Conservation (phyloP, 805 yeast genomes). For the Lipomyces mesembrius region DNA sequence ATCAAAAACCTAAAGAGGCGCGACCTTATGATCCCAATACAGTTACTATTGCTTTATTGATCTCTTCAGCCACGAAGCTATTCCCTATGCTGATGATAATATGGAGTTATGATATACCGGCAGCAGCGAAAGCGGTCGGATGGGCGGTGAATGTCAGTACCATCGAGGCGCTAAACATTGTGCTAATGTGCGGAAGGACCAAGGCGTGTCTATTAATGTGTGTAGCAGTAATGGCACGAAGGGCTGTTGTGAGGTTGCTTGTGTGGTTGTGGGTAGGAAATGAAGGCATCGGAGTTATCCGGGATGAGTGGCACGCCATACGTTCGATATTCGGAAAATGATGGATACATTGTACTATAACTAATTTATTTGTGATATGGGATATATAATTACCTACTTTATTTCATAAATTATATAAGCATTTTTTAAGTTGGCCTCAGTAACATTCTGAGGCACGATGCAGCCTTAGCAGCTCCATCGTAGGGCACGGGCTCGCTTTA, state of each 20-base stretch:
- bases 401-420: too few relatives aligned
- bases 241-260: constrained; percentile 22
- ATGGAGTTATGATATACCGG: constrained; percentile 92
- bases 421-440: background rate
- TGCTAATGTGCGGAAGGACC: constrained; percentile 47
- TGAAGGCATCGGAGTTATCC: constrained; percentile 1
- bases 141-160: constrained; percentile 64
- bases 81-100: constrained; percentile 92
- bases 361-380: background rate
- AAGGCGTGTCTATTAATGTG: constrained; percentile 43
- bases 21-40: constrained; percentile 45
- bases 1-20: background rate
- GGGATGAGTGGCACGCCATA: background rate
- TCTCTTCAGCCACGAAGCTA: constrained; percentile 78
- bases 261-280: constrained; percentile 23
- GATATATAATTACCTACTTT: background rate
- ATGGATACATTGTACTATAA: background rate
- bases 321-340: background rate
- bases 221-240: constrained; percentile 35
- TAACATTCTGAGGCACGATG: too few relatives aligned
- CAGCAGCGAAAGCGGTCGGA: constrained; percentile 63
- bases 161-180: constrained; percentile 65
- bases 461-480: too few relatives aligned
- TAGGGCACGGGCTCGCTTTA: background rate
- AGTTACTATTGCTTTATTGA: constrained; percentile 68